Percentiles rank a stretch among this genome's conserved stretches.
These are phyloP conservation scores for Basipetospora chlamydospora DNA, from an alignment of 2,329 filamentous ascomycete species.

Conservation along the genomic window DNA sequence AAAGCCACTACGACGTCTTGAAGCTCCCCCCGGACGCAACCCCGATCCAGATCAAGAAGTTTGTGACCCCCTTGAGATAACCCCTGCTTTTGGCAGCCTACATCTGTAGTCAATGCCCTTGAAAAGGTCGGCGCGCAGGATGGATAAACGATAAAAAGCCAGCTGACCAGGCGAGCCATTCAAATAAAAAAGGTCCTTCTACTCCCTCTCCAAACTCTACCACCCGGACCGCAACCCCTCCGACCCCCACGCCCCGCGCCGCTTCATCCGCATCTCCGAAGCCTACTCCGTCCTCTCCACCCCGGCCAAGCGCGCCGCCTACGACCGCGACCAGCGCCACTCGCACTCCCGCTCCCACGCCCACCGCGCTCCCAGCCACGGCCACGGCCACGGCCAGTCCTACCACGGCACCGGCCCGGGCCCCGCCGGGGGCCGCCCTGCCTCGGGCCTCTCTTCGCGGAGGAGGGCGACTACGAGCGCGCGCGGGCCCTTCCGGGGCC, in stretches of 20 bases:
- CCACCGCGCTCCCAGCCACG: conserved; percentile 12
- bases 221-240: conserved; percentile 82
- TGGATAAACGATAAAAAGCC: too few species aligned
- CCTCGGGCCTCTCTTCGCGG: conserved; percentile 67
- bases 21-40: conserved; percentile 57
- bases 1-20: conserved; percentile 73
- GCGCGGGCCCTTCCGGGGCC: conserved; percentile 65
- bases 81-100: too few species aligned
- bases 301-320: conserved; percentile 57
- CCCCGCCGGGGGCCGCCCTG: conserved; percentile 60
- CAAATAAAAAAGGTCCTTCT: conserved; percentile 51
- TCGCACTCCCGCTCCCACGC: conserved; percentile 17
- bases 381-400: too few species aligned
- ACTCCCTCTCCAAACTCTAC: conserved; percentile 76
- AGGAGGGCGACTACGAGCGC: neutral
- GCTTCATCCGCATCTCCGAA: conserved; percentile 72
- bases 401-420: conserved; percentile 40
- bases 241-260: conserved; percentile 55
- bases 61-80: too few species aligned
- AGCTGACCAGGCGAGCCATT: too few species aligned
- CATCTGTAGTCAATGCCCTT: too few species aligned
- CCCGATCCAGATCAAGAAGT: conserved; percentile 74
- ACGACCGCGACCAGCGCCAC: conserved; percentile 55
- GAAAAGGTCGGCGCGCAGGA: too few species aligned
- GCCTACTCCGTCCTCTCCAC: conserved; percentile 68